Conservation (phyloP, 345 rosid species). For the Alliaria petiolata region DNA sequence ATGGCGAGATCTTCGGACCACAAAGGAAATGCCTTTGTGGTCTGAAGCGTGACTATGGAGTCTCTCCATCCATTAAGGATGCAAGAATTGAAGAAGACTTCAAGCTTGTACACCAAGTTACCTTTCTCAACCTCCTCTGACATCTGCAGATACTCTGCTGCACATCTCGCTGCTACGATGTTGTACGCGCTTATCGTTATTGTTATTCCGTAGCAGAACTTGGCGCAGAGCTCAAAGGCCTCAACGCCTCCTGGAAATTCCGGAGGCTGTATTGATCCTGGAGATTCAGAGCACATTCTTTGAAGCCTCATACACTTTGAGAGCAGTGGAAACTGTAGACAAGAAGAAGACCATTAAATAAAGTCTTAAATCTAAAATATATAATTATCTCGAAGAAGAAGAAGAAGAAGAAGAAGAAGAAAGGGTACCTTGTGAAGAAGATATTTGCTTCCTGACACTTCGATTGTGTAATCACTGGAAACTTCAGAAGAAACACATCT, state of each 20-base stretch:
- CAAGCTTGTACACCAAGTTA: slow-evolving; percentile 82
- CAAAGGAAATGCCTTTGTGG: slow-evolving; percentile 62
- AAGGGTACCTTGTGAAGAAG: slow-evolving; percentile 83
- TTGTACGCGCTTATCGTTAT: slow-evolving; percentile 90
- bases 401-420: no score
- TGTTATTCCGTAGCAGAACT: slow-evolving; percentile 94
- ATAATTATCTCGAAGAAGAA: background rate
- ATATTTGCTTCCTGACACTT: slow-evolving; percentile 80
- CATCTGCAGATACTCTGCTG: slow-evolving; percentile 93
- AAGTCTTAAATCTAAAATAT: no score
- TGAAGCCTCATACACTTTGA: slow-evolving; percentile 83
- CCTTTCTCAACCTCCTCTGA: slow-evolving; percentile 96
- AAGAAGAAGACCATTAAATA: slow-evolving; percentile 1
- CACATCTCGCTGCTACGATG: slow-evolving; percentile 82
- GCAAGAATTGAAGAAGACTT: slow-evolving; percentile 87
- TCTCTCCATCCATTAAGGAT: slow-evolving; percentile 91
- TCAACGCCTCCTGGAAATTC: slow-evolving; percentile 92
- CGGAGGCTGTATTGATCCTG: slow-evolving; percentile 67
- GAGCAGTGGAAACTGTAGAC: slow-evolving; percentile 80
- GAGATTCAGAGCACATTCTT: slow-evolving; percentile 68
- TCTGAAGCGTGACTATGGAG: slow-evolving; percentile 75
- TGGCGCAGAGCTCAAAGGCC: slow-evolving; percentile 92
- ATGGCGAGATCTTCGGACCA: slow-evolving; percentile 92
- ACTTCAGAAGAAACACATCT: slow-evolving; percentile 98
- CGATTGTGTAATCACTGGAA: slow-evolving; percentile 74